Evolutionary conservation across 1,284 basidiomycete species (phyloP), one percentile per base, ranked within the genome.

Genomic region (Meira nashicola): DNA sequence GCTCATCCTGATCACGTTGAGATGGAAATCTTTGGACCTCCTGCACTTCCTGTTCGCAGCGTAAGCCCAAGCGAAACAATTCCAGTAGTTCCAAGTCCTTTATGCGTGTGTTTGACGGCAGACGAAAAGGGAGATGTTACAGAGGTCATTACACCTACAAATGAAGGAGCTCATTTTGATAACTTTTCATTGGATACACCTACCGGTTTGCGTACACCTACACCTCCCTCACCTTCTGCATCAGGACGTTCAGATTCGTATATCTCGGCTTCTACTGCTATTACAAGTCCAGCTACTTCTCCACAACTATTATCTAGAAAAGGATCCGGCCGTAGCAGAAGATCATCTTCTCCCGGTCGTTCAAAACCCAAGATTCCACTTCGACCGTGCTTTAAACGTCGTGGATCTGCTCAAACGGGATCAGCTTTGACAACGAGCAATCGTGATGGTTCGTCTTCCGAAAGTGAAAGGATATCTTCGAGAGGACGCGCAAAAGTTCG

Each of bases 361-460:
- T 19, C 17, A 1, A 62, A 62, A 43, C n/a, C 67, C 49, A 55
- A 68, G 57, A 48, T 48, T 43, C 60, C 60, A n/a, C 64, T 74
- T n/a, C 65, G 72, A 10, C 72, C 72, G 5, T 74, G 72, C 51
- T 74, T 74, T 63, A 66, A 66, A 39, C 63, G 68, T 1, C 62
- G 69, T 17, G 54, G 59, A 7, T 67, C 72, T 4, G 57, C 60
- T 8, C 19, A 56, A n/a, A 28, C 7, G 17, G 12, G 17, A 17
- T 19, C 15, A 21, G 12, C 37, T 11, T 39, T 28, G 21, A 12
- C 28, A 6, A 40, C 17, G 15, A 39, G 58, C 15, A 14, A 8
- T 5, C 50, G 59, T 17, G 47, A 60, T 11, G 67, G 70, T 37
- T 77, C 74, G 7, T 70, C 67, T 1, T 70, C 69, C 47, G 74